Conservation (phyloP, 768 basidiomycete genomes). For the Lepiota brunneoincarnata region DNA sequence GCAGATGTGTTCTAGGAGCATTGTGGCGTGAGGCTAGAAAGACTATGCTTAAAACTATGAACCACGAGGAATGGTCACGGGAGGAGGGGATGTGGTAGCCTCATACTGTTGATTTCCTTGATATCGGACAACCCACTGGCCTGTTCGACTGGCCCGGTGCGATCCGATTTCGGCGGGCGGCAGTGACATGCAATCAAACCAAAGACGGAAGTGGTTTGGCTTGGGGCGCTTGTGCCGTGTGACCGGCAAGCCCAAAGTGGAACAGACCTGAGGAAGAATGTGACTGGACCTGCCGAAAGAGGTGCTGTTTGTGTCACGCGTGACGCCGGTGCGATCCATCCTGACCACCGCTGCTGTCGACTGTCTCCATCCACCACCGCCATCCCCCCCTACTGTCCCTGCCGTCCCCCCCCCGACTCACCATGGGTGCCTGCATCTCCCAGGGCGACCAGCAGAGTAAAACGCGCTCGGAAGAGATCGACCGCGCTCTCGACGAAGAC, state of each 20-base stretch:
- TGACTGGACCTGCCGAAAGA: too few relatives aligned
- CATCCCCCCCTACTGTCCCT: slow-evolving; percentile 1
- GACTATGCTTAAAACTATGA: not conserved
- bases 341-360: slow-evolving; percentile 7
- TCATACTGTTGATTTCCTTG: slow-evolving; percentile 5
- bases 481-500: slow-evolving; percentile 86
- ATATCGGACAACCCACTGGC: not conserved
- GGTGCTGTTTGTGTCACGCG: not conserved
- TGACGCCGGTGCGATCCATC: not conserved
- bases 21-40: not conserved
- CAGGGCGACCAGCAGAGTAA: slow-evolving; percentile 55
- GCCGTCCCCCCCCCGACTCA: not conserved
- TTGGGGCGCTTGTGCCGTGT: not conserved
- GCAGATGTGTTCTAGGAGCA: not conserved
- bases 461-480: slow-evolving; percentile 70
- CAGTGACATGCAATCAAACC: slow-evolving; percentile 4
- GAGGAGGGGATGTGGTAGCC: not conserved
- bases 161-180: slow-evolving; percentile 1
- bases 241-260: not conserved
- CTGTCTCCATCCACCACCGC: slow-evolving; percentile 10
- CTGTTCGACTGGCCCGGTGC: not conserved
- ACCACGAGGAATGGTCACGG: not conserved
- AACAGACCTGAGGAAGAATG: too few relatives aligned
- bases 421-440: slow-evolving; percentile 72
- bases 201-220: slow-evolving; percentile 4